Evolutionary conservation across 768 basidiomycete genomes (phyloP), one percentile per base, ranked within the genome.

Genomic region (Coprinellus aureogranulatus): DNA sequence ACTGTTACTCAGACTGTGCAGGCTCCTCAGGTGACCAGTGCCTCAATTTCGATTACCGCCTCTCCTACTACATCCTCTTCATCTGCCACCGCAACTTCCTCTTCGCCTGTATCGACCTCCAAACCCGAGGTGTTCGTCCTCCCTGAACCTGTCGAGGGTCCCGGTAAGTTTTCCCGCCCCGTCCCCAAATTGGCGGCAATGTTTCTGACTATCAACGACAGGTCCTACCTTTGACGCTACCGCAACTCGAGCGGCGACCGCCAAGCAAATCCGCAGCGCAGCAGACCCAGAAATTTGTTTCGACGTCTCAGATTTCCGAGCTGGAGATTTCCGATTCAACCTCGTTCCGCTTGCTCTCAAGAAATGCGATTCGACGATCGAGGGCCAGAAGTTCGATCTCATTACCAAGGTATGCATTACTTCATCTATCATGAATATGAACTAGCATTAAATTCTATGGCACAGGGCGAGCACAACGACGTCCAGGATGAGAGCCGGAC

Each of bases 321-420:
- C 67, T 52, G 68, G 67, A 16, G 68, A 70, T 49, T 67, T 66
- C 50, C 60, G 68, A 30, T 69, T 69, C 60, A 72, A 73, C 62
- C 66, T 73, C 46, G 68, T 73, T 37, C 69, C 68, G 31, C 41
- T 71, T 20, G 58, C 65, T 2, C 23, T 69, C 31, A 65, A 67
- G 59, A 51, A 53, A 18, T 72, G 72, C 55, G 67, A 71, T 42
- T 34, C 62, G 2, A 49, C 57, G 8, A 59, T 65, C 8, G 68
- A 65, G 8, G 70, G 66, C 2, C 72, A 73, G 55, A 68, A 69
- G 55, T 73, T 68, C 40, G 72, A 73, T 55, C 62, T 73, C 23
- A 64, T 73, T 44, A 70, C 70, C 18, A 65, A 65, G 61, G 67
- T 65, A 53, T 3, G 26, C 55, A 34, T 34, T 34, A 6, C 34